phyloP scores from a whole-genome alignment of 1,284 basidiomycete species.

The Marasmius tenuissimus region DNA sequence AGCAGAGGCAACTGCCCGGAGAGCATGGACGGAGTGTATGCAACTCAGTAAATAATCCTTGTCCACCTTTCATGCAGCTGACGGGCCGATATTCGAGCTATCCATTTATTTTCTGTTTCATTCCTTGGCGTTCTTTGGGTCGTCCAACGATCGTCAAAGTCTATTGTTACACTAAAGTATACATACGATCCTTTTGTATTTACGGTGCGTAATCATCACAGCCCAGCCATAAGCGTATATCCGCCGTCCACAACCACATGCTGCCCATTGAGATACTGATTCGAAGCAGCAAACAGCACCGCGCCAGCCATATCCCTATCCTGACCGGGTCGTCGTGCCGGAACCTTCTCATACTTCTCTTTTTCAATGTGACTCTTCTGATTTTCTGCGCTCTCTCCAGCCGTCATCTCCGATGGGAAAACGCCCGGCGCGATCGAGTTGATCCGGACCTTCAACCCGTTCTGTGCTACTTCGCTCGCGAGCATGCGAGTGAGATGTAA shows the following conservation, averaged over 20 bases:
- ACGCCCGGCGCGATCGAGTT: conserved; percentile 33
- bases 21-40: too few species aligned
- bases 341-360: not conserved
- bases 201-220: not conserved
- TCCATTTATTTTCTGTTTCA: too few species aligned
- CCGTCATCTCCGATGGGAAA: conserved; percentile 28
- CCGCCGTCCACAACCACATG: conserved; percentile 28
- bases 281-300: conserved; percentile 10
- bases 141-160: too few species aligned
- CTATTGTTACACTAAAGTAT: too few species aligned
- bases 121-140: too few species aligned
- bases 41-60: too few species aligned
- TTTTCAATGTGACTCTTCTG: conserved; percentile 5
- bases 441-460: conserved; percentile 28
- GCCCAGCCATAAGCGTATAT: conserved; percentile 10
- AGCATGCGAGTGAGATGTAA: conserved; percentile 30
- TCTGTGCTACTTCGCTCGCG: conserved; percentile 31
- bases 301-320: conserved; percentile 19
- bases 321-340: conserved; percentile 9
- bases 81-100: too few species aligned
- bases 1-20: too few species aligned
- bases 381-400: conserved; percentile 2
- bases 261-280: conserved; percentile 27
- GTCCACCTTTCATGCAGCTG: too few species aligned
- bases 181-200: too few species aligned